Base-by-base conservation (phyloP, 2,329 filamentous ascomycete species). In the Cytospora schulzeri region DNA sequence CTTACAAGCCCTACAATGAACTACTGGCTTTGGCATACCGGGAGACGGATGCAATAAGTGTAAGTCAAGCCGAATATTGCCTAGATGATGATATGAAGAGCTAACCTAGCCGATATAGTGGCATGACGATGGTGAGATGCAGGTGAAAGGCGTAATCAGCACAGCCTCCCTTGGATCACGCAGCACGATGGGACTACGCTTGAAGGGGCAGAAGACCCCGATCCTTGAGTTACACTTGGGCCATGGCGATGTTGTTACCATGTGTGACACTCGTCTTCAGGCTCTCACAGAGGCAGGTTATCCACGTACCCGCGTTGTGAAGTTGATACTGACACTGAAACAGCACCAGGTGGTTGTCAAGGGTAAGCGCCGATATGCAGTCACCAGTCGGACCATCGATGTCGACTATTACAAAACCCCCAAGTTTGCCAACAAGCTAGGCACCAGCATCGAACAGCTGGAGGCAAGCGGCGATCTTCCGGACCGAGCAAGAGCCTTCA, bases 41-140 rank as follows among this genome's bases (percentile, higher is more conserved):
- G 69, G 80, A 88, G 69, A 74, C 79, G 0, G 83, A 86, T 57
- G 79, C 79, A 31, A 89, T 91, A 60, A 80, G 76, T 31, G 83
- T 84, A 72, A 73, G 80, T 75, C 11, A 3, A 60, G 29, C 22
- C 17, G 54, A 38, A 8, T 9, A 48, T 24, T 24, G 45, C 9
- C n/a, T n/a, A n/a, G n/a, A n/a, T n/a, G n/a, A n/a, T 19, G n/a
- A 22, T 57, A 28, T 50, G 67, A 17, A 67, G 64, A 22, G 24
- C 14, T 58, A n/a, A 31, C 57, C 14, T 68, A 86, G 77, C 88
- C 83, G 68, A 41, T 33, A 1, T 48, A 62, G 60, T 62, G 52
- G 52, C 88, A 91, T 65, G 87, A 90, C 64, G 88, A 91, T 68
- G 88, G 88, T 5, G 88, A 91, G 70, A 76, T 75, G 12, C 84